Conservation (phyloP, 179 eudicot genomes). For the Beta macrorhiza region DNA sequence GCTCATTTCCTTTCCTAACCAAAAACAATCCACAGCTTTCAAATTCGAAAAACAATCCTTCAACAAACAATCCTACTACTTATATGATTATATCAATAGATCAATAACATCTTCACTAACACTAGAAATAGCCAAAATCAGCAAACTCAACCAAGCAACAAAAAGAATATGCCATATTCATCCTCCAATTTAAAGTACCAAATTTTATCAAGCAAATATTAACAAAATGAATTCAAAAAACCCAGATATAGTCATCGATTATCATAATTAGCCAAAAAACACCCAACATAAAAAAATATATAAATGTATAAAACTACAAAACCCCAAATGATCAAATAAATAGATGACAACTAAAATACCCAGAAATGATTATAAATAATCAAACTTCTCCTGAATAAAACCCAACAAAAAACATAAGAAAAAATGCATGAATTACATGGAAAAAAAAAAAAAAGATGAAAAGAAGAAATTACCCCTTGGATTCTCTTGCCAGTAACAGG, state of each 20-base stretch:
- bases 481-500: constrained; percentile 45
- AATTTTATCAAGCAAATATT: too few relatives aligned
- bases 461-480: constrained; percentile 34
- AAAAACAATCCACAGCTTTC: not conserved
- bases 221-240: too few relatives aligned
- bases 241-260: too few relatives aligned
- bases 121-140: not conserved
- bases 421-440: not conserved
- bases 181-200: too few relatives aligned
- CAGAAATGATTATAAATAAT: not conserved
- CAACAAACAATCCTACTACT: not conserved
- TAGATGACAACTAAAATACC: too few relatives aligned
- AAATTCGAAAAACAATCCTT: too few relatives aligned
- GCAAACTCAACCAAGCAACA: not conserved
- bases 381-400: too few relatives aligned
- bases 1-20: not conserved
- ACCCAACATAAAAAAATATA: too few relatives aligned
- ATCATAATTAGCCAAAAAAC: too few relatives aligned
- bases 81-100: not conserved
- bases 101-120: not conserved
- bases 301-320: too few relatives aligned
- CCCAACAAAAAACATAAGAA: not conserved
- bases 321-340: too few relatives aligned
- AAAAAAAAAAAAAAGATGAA: not conserved
- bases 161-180: too few relatives aligned